Evolutionary conservation across 2,329 filamentous ascomycete species (phyloP), one percentile per base, ranked within the genome.

Genomic region (Aureobasidium namibiae): DNA sequence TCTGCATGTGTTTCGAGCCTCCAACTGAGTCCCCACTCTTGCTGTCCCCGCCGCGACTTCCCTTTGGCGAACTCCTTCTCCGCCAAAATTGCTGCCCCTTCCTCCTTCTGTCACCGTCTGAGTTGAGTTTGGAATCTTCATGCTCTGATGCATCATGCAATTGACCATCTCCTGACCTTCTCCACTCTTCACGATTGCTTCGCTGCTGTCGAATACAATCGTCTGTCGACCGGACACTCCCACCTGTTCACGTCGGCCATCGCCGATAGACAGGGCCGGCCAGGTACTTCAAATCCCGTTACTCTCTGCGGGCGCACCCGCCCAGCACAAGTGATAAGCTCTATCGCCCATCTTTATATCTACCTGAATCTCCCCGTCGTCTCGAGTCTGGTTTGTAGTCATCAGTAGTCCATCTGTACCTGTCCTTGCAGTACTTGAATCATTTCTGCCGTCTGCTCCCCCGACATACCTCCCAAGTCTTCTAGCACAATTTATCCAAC

Each of bases 221-320:
- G 33, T 8, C 29, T 33, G 34, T 29, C 7, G 23, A 16, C 21
- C 50, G 50, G 50, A 23, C 38, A 8, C 36, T 54, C 33, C 50
- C 50, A 42, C 38, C 49, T 41, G 49, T 54, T 24, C 46, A 50
- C 46, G 36, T 42, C 44, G 56, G 56, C 10, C 54, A 36, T 24
- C 41, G 34, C 41, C 42, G 54, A 57, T 41, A 24, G 31, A 24
- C 18, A 16, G 29, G 18, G 7, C 23, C 48, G 26, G 48, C 39
- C 48, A 29, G 29, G 34, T 38, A 21, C 56, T 21, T 16, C 36
- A 31, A 33, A 44, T 31, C 38, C 38, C 38, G 50, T 54, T 31
- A 38, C 38, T 29, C 34, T 24, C 41, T 38, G 44, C 44, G 52
- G 52, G n/a, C 26, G 18, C 39, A 31, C 39, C 52, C 52, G 52